These are phyloP conservation scores for Gracilariopsis chorda DNA, from an alignment of 23 red algal genomes.

Conservation along the genomic window DNA sequence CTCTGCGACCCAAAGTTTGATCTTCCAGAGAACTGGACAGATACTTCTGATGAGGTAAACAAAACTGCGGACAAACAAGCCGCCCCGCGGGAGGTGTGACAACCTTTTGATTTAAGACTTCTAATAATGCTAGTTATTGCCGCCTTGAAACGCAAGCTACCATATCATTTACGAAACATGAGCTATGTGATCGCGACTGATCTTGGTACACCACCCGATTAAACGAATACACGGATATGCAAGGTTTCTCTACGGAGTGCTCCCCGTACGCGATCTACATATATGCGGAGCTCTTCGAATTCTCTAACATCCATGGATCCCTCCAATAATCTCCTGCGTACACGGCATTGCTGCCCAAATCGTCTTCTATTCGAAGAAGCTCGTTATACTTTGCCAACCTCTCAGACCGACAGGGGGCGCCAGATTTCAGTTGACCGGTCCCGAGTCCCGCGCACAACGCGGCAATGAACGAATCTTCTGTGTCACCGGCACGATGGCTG, in stretches of 20 bases:
- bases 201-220: too few species aligned
- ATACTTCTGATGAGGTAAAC: slow-evolving; percentile 4
- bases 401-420: slow-evolving; percentile 96
- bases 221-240: too few species aligned
- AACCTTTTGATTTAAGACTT: too few species aligned
- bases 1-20: slow-evolving; percentile 51
- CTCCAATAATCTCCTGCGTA: slow-evolving; percentile 89
- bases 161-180: too few species aligned
- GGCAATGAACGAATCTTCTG: slow-evolving; percentile 96
- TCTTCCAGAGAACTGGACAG: slow-evolving; percentile 41
- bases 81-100: too few species aligned
- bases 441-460: slow-evolving; percentile 87
- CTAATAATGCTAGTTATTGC: too few species aligned
- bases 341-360: slow-evolving; percentile 63
- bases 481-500: slow-evolving; percentile 88
- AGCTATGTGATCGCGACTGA: too few species aligned
- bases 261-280: not conserved
- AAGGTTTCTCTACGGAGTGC: too few species aligned
- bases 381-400: slow-evolving; percentile 96
- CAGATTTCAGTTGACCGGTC: slow-evolving; percentile 94
- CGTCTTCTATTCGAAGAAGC: slow-evolving; percentile 93
- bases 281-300: not conserved
- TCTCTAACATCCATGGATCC: slow-evolving; percentile 85
- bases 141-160: too few species aligned
- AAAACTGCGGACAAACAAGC: not conserved